Base-by-base conservation (phyloP, 768 basidiomycete genomes). In the Panaeolus cyanescens region DNA sequence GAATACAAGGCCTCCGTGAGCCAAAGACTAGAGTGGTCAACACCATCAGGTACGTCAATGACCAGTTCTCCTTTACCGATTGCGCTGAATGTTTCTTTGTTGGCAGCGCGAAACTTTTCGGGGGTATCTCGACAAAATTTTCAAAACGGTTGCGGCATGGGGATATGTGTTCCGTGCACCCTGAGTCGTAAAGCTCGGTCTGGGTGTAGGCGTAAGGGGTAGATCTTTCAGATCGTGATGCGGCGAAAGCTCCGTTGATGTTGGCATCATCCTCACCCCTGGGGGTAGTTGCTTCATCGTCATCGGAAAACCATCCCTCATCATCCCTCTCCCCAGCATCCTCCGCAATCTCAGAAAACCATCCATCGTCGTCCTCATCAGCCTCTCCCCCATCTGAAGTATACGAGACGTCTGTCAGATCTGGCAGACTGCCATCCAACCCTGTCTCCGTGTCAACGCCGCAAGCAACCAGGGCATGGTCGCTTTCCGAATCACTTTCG, bases 141-240 rank as follows among this genome's bases (percentile, higher is more conserved):
- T 64, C 59, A 55, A 71, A 65, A 22, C 59, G 61, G 40, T 70
- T 57, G 19, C 59, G 65, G 57, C 71, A 73, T 1, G 71, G 74
- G 3, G 74, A 70, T 8, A 77, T 71, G 63, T 76, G 75, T 19
- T 58, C 55, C 1, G 70, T 72, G 31, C 63, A 61, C 1, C 77
- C 74, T 6, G 74, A 78, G 54, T 79, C 72, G 37, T 68, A 68
- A 13, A 70, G 55, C 60, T 70, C 69, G 33, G 59, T 59, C 2
- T 39, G 33, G 36, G 32, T n/a, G n/a, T n/a, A n/a, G n/a, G n/a
- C n/a, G n/a, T n/a, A 30, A 3, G 34, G 53, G 13, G n/a, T 59
- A 32, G 7, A 3, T 2, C 19, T 20, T 19, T 20, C 20, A 12
- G 34, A n/a, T 8, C 50, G 45, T 56, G 39, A 12, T 13, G 22